phyloP scores from a whole-genome alignment of 441 rosid genomes.

The California macrophylla region DNA sequence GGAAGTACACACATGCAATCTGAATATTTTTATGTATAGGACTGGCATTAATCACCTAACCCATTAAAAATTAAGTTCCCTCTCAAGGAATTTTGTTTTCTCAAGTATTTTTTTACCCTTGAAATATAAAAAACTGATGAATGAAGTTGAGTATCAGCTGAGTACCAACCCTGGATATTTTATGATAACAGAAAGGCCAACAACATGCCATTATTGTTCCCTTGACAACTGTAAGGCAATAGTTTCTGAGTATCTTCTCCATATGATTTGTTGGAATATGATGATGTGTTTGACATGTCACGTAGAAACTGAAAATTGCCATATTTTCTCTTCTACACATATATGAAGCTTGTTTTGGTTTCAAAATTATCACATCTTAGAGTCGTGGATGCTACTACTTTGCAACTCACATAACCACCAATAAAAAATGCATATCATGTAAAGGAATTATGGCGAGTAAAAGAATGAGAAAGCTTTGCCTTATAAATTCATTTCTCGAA shows the following conservation, averaged over 20 bases:
- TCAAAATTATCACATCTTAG: not conserved
- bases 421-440: not conserved
- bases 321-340: not conserved
- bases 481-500: not conserved
- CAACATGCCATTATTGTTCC: constrained; percentile 1
- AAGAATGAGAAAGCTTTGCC: not conserved
- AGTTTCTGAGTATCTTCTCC: constrained; percentile 5
- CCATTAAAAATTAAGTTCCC: not conserved
- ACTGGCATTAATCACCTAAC: not conserved
- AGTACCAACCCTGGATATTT: not conserved
- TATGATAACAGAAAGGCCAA: constrained; percentile 5
- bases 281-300: constrained; percentile 7
- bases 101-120: not conserved
- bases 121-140: not conserved
- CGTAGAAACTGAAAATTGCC: not conserved
- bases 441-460: not conserved
- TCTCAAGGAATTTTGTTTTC: not conserved
- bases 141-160: not conserved
- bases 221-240: not conserved
- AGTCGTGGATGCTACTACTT: not conserved
- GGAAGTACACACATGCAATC: not conserved
- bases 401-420: not conserved
- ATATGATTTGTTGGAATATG: constrained; percentile 7
- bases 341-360: not conserved
- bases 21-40: not conserved